Percentiles rank a stretch among this genome's conserved stretches.
These are phyloP conservation scores for Taxawa tesnikishii DNA, from an alignment of 2,329 filamentous ascomycete species.

Conservation along the genomic window DNA sequence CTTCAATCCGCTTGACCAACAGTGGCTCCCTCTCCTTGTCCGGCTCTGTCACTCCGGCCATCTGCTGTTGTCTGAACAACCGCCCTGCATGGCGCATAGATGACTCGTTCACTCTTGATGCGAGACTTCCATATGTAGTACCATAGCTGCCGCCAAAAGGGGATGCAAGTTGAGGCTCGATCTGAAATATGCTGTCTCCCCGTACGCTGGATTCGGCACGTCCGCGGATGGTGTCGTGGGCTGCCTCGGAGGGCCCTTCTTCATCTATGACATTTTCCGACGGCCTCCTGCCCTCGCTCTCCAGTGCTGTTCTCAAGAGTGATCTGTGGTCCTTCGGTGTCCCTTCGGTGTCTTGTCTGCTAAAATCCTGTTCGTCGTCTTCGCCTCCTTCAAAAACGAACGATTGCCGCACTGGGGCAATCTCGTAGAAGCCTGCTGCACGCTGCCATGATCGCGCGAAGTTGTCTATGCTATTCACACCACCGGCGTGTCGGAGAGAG, in stretches of 20 bases:
- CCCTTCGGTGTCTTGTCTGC: slow-evolving; percentile 13
- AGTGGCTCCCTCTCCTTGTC: slow-evolving; percentile 52
- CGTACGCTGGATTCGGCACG: slow-evolving; percentile 14
- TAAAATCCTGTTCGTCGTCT: slow-evolving; percentile 27
- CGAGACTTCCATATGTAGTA: slow-evolving; percentile 47
- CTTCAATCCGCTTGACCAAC: slow-evolving; percentile 78
- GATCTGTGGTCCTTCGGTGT: slow-evolving; percentile 27
- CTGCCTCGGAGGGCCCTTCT: slow-evolving; percentile 14
- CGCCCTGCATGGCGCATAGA: slow-evolving; percentile 44
- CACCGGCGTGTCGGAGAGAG: slow-evolving; percentile 58
- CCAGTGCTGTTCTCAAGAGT: slow-evolving; percentile 27
- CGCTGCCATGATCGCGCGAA: slow-evolving; percentile 89
- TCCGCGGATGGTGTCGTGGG: slow-evolving; percentile 12
- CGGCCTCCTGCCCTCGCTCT: slow-evolving; percentile 21
- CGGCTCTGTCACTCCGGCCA: slow-evolving; percentile 26
- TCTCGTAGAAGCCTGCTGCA: slow-evolving; percentile 77
- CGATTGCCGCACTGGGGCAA: slow-evolving; percentile 65
- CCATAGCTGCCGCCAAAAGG: slow-evolving; percentile 63
- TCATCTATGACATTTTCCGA: slow-evolving; percentile 26
- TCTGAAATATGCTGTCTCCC: slow-evolving; percentile 32
- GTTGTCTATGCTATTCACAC: slow-evolving; percentile 86
- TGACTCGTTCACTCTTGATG: slow-evolving; percentile 43
- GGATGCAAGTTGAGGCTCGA: slow-evolving; percentile 47
- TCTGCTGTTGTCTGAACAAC: slow-evolving; percentile 35
- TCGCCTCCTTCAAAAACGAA: slow-evolving; percentile 44